Base-by-base conservation (phyloP, 306 rosid genomes). In the Cicer yamashitae region DNA sequence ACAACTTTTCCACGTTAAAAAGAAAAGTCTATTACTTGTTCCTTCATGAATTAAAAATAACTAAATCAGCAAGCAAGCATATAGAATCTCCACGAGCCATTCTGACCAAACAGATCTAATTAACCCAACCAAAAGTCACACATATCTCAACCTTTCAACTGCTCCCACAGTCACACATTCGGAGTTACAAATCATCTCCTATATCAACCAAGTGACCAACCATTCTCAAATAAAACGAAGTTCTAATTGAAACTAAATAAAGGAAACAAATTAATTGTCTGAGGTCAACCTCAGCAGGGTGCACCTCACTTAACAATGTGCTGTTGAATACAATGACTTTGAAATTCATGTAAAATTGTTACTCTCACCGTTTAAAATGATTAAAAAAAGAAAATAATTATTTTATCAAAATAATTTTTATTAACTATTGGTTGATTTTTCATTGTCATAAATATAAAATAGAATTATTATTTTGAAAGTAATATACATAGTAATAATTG, bases 291-390 rank as follows among this genome's bases (percentile, higher is more conserved):
- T 6, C 2, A 41, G 15, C 34, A 14, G 7, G 2, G n/a, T 41
- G 38, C 38, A 43, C n/a, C 70, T 12, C 54, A 44, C 6, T 44
- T 44, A 60, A 60, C 66, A 60, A 30, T 34, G 66, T 60, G 44
- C 18, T 34, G 64, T 10, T 70, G 22, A 60, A n/a, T 70, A 39
- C 25, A 45, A 17, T 57, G 51, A 12, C 53, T 0, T 58, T 30
- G 43, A 57, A 67, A 68, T 46, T 47, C 30, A 45, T 54, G 22
- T 60, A 5, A 61, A 60, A 46, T 72, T 71, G 8, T 73, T 13
- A 44, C 25, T 22, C 25, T 22, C 25, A 22, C 25, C n/a, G n/a
- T n/a, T n/a, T n/a, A n/a, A n/a, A n/a, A n/a, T n/a, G n/a, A n/a
- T n/a, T 41, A 10, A 57, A 37, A 1, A 18, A 18, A 18, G 20